Evolutionary conservation across 73 alveolate species (phyloP).

Genomic region (Effrenium voratum): DNA sequence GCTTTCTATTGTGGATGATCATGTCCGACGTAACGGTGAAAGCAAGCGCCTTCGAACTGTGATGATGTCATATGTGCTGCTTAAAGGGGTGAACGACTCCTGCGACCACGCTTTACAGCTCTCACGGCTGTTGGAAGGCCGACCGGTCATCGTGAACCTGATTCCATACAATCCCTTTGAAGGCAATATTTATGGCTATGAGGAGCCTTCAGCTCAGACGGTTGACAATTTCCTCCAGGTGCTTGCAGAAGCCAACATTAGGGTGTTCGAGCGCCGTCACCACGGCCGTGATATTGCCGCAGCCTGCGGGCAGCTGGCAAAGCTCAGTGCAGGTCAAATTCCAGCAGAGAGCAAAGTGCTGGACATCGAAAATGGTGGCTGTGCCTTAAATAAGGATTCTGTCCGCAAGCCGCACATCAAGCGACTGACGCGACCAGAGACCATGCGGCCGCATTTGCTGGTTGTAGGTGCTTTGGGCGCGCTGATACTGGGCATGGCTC

Average conservation of each 20-base stretch:
- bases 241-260: conserved; percentile 47
- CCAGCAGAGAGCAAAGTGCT: background rate
- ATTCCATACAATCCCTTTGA: conserved; percentile 92
- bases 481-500: background rate
- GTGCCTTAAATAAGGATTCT: conserved; percentile 47
- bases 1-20: conserved; percentile 55
- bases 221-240: conserved; percentile 77
- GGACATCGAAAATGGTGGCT: conserved; percentile 83
- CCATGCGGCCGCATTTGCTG: background rate
- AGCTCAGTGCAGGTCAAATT: background rate
- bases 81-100: conserved; percentile 87
- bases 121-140: conserved; percentile 23
- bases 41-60: conserved; percentile 69
- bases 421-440: background rate
- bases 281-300: conserved; percentile 92
- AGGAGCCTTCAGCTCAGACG: conserved; percentile 54
- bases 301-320: conserved; percentile 85
- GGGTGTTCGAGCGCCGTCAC: conserved; percentile 92
- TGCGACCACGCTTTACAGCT: conserved; percentile 44
- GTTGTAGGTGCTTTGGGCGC: background rate
- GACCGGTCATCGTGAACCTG: conserved; percentile 83
- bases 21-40: conserved; percentile 19
- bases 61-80: conserved; percentile 83
- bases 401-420: no score
- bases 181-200: conserved; percentile 76